Evolutionary conservation across 768 basidiomycete genomes (phyloP).

Genomic region (Tulasnella sp.): DNA sequence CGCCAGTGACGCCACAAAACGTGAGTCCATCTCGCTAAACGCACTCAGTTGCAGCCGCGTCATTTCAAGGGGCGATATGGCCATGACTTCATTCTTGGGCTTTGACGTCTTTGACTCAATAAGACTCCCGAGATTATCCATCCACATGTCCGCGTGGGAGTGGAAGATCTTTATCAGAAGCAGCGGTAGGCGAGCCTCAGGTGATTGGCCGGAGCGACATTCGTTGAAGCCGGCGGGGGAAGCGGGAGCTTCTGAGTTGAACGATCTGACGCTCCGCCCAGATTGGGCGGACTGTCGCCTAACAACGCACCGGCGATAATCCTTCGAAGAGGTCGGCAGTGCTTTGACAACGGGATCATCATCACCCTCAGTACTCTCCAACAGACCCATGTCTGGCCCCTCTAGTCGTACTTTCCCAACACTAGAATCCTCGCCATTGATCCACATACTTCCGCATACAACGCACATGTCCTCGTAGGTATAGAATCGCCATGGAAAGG

Average conservation of each 20-base stretch:
- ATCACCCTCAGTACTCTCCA: not conserved
- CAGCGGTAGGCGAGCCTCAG: constrained; percentile 36
- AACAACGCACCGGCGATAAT: too few species aligned
- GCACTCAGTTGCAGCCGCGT: constrained; percentile 61
- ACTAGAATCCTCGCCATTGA: constrained; percentile 21
- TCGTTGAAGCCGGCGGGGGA: not conserved
- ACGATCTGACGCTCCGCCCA: not conserved
- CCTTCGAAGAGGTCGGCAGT: too few species aligned
- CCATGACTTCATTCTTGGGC: constrained; percentile 7
- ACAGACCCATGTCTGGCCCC: constrained; percentile 50
- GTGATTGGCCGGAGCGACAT: constrained; percentile 18
- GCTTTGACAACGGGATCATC: too few species aligned
- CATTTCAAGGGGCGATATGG: constrained; percentile 53
- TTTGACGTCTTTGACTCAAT: constrained; percentile 20
- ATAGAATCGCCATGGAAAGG: constrained; percentile 32
- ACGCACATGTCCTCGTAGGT: constrained; percentile 73
- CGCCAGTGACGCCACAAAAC: constrained; percentile 67
- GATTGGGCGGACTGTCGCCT: too few species aligned
- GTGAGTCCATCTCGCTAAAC: constrained; percentile 56
- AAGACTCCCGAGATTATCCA: constrained; percentile 33
- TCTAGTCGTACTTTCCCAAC: constrained; percentile 48
- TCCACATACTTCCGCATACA: constrained; percentile 73
- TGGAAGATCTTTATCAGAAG: constrained; percentile 59
- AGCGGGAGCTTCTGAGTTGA: not conserved
- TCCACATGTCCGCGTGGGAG: constrained; percentile 46